Base-by-base conservation (phyloP, 129 eudicot species). In the Flaveria brownii region DNA sequence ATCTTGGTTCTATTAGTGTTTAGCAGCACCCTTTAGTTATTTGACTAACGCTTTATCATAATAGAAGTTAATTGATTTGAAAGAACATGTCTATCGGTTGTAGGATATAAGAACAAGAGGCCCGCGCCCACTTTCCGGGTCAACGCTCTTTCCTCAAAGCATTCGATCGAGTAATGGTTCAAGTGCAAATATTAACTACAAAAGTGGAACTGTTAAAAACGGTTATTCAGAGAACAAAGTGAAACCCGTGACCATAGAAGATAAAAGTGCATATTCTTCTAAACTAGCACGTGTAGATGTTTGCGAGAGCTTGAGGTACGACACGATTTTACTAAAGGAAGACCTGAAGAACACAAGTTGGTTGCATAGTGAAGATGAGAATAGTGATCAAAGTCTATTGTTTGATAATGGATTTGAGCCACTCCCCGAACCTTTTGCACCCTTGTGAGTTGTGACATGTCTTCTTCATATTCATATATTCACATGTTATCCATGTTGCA, bases 261-360 rank as follows among this genome's bases (percentile, higher is more conserved):
- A 84, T 77, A 87, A 84, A 71, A 79, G 81, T 39, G 82, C 84
- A n/a, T 61, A 59, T 49, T 87, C 91, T 50, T 87, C 91, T 50
- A 93, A 84, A 70, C 73, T 93, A 80, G 50, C 82, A 47, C 64
- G 77, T 79, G 84, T 80, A 26, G 98, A 94, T 61, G 82, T 91
- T 12, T 91, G 84, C 14, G 98, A 94, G 78, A 94, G 98, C 76
- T 91, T 97, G 9, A 79, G 98, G 16, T 94, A 94, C 42, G 96
- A 94, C 61, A 77, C 94, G 45, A 85, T 94, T 79, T 82, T 94
- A 45, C 91, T 94, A 0, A 91, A 91, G 83, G 98, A 94, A 75
- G 98, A 94, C 64, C 70, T 91, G 75, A 94, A 91, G 85, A 91
- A 89, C 87, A 83, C 98, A 16, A 94, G 90, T 72, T 94, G 98